Evolutionary conservation across 352 stramenopile species (phyloP).

Genomic region (Phytophthora rubi): DNA sequence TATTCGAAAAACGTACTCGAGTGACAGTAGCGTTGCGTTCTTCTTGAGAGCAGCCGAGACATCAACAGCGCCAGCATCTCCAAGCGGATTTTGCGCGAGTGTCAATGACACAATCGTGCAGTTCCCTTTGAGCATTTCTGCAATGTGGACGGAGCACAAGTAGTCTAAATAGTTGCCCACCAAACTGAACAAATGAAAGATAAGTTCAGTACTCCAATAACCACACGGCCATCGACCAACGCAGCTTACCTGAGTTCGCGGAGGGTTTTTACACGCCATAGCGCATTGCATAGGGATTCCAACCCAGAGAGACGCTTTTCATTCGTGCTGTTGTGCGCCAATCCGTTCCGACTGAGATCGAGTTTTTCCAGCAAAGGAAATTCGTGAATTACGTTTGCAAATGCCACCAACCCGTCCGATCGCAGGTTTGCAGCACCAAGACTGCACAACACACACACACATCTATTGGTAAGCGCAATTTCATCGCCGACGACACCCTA

Average conservation of each 20-base stretch:
- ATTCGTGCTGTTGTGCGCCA: conserved; percentile 61
- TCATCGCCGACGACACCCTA: not conserved
- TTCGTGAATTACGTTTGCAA: conserved; percentile 52
- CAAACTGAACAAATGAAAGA: conserved; percentile 36
- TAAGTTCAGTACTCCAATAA: not conserved
- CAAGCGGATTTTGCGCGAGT: conserved; percentile 55
- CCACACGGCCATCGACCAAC: not conserved
- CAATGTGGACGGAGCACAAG: conserved; percentile 42
- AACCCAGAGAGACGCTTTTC: conserved; percentile 58
- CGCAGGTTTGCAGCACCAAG: conserved; percentile 46
- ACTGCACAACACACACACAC: conserved; percentile 24
- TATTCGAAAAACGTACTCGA: conserved; percentile 44
- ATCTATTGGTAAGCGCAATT: not conserved
- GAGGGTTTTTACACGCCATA: conserved; percentile 59
- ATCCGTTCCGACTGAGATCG: conserved; percentile 52
- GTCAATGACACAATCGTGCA: conserved; percentile 43
- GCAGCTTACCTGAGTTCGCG: conserved; percentile 39
- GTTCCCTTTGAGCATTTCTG: conserved; percentile 70
- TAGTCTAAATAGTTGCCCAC: conserved; percentile 68
- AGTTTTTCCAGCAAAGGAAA: conserved; percentile 53
- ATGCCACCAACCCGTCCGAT: conserved; percentile 56
- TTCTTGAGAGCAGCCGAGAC: conserved; percentile 58
- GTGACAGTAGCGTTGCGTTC: conserved; percentile 48
- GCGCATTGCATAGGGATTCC: conserved; percentile 57
- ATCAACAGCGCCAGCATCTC: conserved; percentile 51